Evolutionary conservation across 1,284 basidiomycete genomes (phyloP).

Genomic region (Kwoniella shivajii): DNA sequence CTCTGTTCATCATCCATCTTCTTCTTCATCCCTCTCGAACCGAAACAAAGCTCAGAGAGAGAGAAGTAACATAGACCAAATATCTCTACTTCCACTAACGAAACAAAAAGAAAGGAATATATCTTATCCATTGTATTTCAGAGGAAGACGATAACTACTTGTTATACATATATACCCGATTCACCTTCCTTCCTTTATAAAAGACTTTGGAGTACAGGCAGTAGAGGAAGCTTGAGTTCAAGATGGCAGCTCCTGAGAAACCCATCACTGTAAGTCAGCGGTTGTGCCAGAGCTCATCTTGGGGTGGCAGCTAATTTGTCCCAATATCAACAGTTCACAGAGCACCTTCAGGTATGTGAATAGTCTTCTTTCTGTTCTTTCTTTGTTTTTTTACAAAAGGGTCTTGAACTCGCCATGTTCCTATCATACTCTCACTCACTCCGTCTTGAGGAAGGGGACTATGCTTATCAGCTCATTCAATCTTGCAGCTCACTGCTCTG

Average conservation of each 20-base stretch:
- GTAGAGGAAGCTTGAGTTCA: conserved; percentile 5
- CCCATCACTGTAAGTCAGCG: conserved; percentile 22
- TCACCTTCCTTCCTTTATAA: neutral
- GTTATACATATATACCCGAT: no score
- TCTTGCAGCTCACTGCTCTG: conserved; percentile 83
- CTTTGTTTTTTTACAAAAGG: neutral
- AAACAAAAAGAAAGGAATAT: no score
- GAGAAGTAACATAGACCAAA: no score
- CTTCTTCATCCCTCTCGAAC: no score
- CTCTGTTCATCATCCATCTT: no score
- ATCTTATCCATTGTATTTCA: no score
- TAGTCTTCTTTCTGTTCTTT: neutral
- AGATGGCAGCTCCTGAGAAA: conserved; percentile 26
- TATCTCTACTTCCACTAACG: no score
- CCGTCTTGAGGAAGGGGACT: neutral
- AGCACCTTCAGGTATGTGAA: conserved; percentile 55
- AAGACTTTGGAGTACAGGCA: neutral
- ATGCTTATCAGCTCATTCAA: neutral
- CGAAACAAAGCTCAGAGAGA: no score
- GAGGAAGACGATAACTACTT: no score
- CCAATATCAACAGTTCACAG: conserved; percentile 49
- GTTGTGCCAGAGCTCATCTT: no score
- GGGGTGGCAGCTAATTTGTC: conserved; percentile 10
- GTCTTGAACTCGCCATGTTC: neutral
- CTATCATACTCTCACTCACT: neutral